Base-by-base conservation (phyloP, 169 alveolate genomes). In the Cryptosporidium sp. region DNA sequence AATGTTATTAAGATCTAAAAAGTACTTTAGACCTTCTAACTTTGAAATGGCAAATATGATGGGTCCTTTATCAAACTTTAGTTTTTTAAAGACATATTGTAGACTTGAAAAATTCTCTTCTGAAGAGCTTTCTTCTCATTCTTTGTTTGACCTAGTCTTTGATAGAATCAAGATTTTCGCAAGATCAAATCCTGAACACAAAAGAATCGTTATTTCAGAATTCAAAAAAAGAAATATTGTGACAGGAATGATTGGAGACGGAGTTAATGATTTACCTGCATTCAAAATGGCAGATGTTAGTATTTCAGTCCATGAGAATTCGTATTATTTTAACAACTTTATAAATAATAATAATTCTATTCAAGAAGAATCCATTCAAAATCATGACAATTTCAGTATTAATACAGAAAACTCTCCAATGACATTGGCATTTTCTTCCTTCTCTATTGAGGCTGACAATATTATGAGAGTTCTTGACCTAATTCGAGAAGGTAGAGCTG, bases 221-320 rank as follows among this genome's bases (percentile, higher is more conserved):
- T 80, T 45, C 21, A 80, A 29, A 18, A 65, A 65, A 23, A 60
- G 65, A 31, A 48, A 48, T 8, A 80, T 80, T 16, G 51, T 80
- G 1, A 80, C 89, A 10, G 89, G 89, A 5, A 80, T 80, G 89
- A 37, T 80, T 26, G 89, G 89, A 7, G 89, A 80, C 26, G 89
- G 89, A 29, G 75, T 80, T 1, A 80, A 80, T 48, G 89, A 80
- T 14, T 42, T 60, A 23, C 89, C 89, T 18, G 89, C 89, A 45
- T 80, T 80, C 39, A 80, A 62, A 42, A 42, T 44, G 75, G 89
- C 89, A 12, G 80, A 80, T 42, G 75, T 80, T 7, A 65, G 89
- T 42, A 45, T 80, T 10, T 60, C 89, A 42, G 69, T 80, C 33
- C 73, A 42, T 16, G 89, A 65, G 42, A 65, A 65, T 23, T 42